These are phyloP conservation scores for Candida awuae DNA, from an alignment of 805 yeast genomes.

Conservation along the genomic window DNA sequence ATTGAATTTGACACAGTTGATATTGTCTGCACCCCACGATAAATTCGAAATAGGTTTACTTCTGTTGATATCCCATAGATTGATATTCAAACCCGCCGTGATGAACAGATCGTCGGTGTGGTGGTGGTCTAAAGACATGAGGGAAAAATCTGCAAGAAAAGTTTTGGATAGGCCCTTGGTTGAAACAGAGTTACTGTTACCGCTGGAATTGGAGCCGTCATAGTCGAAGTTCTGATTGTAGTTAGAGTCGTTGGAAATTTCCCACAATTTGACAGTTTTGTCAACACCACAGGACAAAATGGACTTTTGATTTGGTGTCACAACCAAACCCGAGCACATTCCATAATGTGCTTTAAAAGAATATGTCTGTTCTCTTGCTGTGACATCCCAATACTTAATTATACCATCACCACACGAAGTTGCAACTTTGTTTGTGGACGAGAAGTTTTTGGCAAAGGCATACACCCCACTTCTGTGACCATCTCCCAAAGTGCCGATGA, in stretches of 20 bases:
- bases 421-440: slow-evolving; percentile 65
- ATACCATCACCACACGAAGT: slow-evolving; percentile 95
- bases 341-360: slow-evolving; percentile 87
- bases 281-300: slow-evolving; percentile 81
- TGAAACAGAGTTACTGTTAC: slow-evolving; percentile 22
- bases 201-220: slow-evolving; percentile 17
- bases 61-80: slow-evolving; percentile 86
- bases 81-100: slow-evolving; percentile 85
- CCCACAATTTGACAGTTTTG: slow-evolving; percentile 84
- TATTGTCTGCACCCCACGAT: slow-evolving; percentile 96
- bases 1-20: slow-evolving; percentile 76
- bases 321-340: slow-evolving; percentile 75
- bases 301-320: slow-evolving; percentile 50
- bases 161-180: slow-evolving; percentile 64
- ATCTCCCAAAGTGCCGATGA: slow-evolving; percentile 85
- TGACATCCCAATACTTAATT: slow-evolving; percentile 87
- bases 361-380: slow-evolving; percentile 64
- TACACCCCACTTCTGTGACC: slow-evolving; percentile 97
- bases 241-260: slow-evolving; percentile 42
- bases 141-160: slow-evolving; percentile 74
- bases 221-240: slow-evolving; percentile 17
- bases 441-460: slow-evolving; percentile 70
- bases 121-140: slow-evolving; percentile 83
- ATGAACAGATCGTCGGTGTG: slow-evolving; percentile 65
- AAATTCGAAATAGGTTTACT: slow-evolving; percentile 68